Evolutionary conservation across 306 rosid genomes (phyloP).

Genomic region (Ochetophila trinervis): DNA sequence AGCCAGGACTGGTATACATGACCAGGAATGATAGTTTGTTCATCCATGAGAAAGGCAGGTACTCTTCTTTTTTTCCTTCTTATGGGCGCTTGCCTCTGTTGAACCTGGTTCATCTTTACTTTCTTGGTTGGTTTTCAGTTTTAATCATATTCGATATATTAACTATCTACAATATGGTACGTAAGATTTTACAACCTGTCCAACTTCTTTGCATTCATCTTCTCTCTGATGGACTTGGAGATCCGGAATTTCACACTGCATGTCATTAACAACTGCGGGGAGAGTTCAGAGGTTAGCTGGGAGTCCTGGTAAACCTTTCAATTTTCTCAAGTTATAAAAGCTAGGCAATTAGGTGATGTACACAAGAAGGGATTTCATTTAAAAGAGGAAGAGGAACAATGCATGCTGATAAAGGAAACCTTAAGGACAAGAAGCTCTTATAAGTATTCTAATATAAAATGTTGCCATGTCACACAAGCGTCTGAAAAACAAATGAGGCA

Average conservation of each 20-base stretch:
- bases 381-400: too few species aligned
- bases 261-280: constrained; percentile 40
- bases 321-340: neutral
- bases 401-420: too few species aligned
- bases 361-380: too few species aligned
- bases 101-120: constrained; percentile 43
- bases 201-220: constrained; percentile 30
- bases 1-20: constrained; percentile 78
- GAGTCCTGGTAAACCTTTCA: neutral
- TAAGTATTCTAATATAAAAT: too few species aligned
- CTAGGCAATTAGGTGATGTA: neutral
- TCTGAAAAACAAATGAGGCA: too few species aligned
- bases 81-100: constrained; percentile 27
- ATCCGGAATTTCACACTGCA: constrained; percentile 39
- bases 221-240: constrained; percentile 25
- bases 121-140: constrained; percentile 21
- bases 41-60: constrained; percentile 46
- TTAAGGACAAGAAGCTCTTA: too few species aligned
- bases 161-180: neutral
- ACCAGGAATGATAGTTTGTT: constrained; percentile 74
- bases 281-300: constrained; percentile 23
- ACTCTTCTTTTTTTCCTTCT: constrained; percentile 52
- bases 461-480: too few species aligned
- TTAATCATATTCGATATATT: neutral
- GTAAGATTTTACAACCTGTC: constrained; percentile 39